Base-by-base conservation (phyloP, 192 early-diverging fungal genomes). In the Coemansia sp. region DNA sequence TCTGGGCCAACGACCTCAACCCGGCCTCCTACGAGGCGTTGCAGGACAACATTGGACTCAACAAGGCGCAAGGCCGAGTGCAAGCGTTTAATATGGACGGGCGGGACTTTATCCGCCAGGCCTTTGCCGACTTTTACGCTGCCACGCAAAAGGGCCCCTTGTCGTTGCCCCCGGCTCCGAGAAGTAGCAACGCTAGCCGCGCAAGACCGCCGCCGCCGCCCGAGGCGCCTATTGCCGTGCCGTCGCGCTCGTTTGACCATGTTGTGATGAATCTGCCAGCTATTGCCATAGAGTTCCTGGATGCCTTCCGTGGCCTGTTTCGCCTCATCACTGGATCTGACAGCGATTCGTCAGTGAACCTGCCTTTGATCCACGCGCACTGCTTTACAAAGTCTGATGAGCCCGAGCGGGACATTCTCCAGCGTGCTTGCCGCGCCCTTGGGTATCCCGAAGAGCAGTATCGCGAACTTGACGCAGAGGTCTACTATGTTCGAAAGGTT, bases 211-310 rank as follows among this genome's bases (percentile, higher is more conserved):
- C 22, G 18, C 23, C 5, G 21, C 46, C 1, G 36, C 52, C n/a
- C 30, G 56, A 14, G 14, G 49, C 41, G 30, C 70, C 51, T 35
- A 78, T 62, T 37, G 50, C 18, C 15, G 32, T 37, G 15, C 35
- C 49, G 45, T 78, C 62, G 26, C 52, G 33, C 35, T 86, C 84
- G 8, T 96, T 97, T 57, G 80, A 94, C 41, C 97, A 99, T 62
- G 97, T 93, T 60, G 88, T 99, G 0, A 98, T 99, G 95, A 99
- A 99, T 66, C 79, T 99, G 19, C 97, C 97, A 0, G 97, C 88
- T 3, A 94, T 90, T 7, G 95, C 94, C 3, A 84, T 98, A 33
- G 95, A 96, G 65, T 99, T 99, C 56, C 65, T 99, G 30, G 96
- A 97, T 58, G 86, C 90, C 10, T 98, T 99, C 80, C 79, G 80